Evolutionary conservation across 2,329 filamentous ascomycete genomes (phyloP).

Genomic region (Alternaria novae-zelandiae): DNA sequence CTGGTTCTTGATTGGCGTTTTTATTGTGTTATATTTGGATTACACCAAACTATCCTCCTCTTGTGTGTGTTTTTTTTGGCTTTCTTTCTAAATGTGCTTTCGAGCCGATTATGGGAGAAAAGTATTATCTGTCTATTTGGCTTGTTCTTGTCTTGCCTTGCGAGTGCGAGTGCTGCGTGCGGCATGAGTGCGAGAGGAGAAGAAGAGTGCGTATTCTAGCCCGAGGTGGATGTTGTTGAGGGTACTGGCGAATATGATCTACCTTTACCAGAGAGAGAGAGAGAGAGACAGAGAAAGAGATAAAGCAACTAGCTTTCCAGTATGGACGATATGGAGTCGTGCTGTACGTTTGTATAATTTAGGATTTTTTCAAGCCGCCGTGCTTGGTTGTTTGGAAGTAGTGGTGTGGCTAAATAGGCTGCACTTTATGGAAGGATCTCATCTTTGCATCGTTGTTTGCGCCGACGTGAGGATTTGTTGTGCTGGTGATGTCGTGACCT

Average conservation of each 20-base stretch:
- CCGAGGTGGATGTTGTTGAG: neutral
- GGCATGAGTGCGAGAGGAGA: neutral
- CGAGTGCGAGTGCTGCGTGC: neutral
- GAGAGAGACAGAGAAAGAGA: neutral
- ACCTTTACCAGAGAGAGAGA: neutral
- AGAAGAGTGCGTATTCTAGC: neutral
- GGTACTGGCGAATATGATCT: neutral
- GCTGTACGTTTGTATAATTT: constrained; percentile 25
- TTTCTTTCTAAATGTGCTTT: neutral
- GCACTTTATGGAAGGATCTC: constrained; percentile 12
- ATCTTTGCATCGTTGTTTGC: no score
- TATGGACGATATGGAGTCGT: neutral
- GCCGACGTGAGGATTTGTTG: no score
- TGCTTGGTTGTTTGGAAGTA: constrained; percentile 17
- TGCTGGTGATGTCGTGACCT: neutral
- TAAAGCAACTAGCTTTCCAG: constrained; percentile 1
- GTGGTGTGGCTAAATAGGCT: constrained; percentile 10
- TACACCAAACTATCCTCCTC: constrained; percentile 25
- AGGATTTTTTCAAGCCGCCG: constrained; percentile 9
- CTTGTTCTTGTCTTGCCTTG: no score
- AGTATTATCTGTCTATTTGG: neutral
- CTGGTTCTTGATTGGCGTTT: constrained; percentile 35
- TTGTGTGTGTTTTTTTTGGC: constrained; percentile 8
- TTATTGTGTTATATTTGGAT: constrained; percentile 38
- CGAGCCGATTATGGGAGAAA: neutral